Evolutionary conservation across 2,329 filamentous ascomycete species (phyloP).

Genomic region (Hypoxylon sp.): DNA sequence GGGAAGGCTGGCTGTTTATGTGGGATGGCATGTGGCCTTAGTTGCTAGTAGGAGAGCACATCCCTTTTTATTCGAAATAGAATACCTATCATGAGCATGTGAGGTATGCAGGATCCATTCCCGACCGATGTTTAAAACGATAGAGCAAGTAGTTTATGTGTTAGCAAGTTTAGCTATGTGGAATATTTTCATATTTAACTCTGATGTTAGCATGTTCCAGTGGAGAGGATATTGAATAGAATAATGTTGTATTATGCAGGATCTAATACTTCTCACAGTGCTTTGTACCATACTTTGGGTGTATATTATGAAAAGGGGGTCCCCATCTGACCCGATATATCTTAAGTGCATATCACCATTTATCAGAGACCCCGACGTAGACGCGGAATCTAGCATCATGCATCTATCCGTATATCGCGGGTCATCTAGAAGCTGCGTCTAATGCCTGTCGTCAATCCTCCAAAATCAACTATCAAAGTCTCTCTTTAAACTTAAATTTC

Average conservation of each 20-base stretch:
- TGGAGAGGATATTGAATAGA: too few relatives aligned
- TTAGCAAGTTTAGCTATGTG: too few relatives aligned
- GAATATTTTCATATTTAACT: not conserved
- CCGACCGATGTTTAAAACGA: not conserved
- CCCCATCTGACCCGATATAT: not conserved
- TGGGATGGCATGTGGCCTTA: conserved; percentile 62
- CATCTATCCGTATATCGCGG: conserved; percentile 23
- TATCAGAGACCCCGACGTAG: not conserved
- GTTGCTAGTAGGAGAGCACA: not conserved
- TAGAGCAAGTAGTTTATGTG: not conserved
- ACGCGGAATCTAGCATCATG: conserved; percentile 18
- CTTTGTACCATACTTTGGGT: too few relatives aligned
- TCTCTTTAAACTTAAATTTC: not conserved
- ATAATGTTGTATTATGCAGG: too few relatives aligned
- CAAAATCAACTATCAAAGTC: not conserved
- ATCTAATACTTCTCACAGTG: too few relatives aligned
- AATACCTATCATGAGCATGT: not conserved
- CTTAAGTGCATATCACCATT: not conserved
- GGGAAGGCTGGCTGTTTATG: conserved; percentile 65
- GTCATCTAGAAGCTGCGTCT: not conserved
- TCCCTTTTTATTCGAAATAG: conserved; percentile 9
- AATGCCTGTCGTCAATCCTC: not conserved
- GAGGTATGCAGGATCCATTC: not conserved
- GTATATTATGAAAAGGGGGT: not conserved
- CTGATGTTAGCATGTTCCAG: too few relatives aligned